Conservation (phyloP, 2,329 filamentous ascomycete species). For the Penicillium decumbens region DNA sequence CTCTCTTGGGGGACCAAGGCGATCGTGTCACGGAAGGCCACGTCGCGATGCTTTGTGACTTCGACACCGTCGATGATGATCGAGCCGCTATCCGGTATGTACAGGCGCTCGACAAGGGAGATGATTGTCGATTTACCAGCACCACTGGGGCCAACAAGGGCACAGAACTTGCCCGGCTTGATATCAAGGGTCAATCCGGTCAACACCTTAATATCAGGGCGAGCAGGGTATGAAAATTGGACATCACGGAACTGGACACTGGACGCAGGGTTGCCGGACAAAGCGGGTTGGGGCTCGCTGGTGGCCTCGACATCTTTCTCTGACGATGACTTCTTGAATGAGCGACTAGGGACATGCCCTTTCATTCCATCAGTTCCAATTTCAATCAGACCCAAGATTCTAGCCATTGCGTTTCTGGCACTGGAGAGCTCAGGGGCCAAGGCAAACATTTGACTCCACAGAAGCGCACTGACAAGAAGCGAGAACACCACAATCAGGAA, state of each 20-base stretch:
- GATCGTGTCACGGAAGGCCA: constrained; percentile 43
- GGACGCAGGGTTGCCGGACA: constrained; percentile 29
- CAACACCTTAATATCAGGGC: constrained; percentile 56
- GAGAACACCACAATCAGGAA: constrained; percentile 71
- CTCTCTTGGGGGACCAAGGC: constrained; percentile 48
- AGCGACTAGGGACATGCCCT: constrained; percentile 14
- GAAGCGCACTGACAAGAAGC: constrained; percentile 66
- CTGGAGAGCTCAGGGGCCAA: constrained; percentile 70
- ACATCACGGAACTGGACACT: constrained; percentile 56
- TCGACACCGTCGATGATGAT: constrained; percentile 52
- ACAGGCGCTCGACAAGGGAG: constrained; percentile 53
- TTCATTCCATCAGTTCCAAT: constrained; percentile 34
- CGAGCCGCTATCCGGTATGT: constrained; percentile 47
- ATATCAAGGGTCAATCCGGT: constrained; percentile 54
- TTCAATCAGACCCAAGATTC: constrained; percentile 49
- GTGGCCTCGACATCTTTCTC: constrained; percentile 25
- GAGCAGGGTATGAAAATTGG: constrained; percentile 62
- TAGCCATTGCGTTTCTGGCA: constrained; percentile 57
- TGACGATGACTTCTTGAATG: neutral
- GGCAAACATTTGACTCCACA: constrained; percentile 70
- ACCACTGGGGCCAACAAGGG: constrained; percentile 63
- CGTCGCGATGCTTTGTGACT: constrained; percentile 38
- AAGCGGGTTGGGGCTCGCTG: constrained; percentile 15
- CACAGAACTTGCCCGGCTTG: constrained; percentile 37
- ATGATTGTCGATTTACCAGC: constrained; percentile 65